Evolutionary conservation across 257 asterid genomes (phyloP).

Genomic region (Datura wrightii): DNA sequence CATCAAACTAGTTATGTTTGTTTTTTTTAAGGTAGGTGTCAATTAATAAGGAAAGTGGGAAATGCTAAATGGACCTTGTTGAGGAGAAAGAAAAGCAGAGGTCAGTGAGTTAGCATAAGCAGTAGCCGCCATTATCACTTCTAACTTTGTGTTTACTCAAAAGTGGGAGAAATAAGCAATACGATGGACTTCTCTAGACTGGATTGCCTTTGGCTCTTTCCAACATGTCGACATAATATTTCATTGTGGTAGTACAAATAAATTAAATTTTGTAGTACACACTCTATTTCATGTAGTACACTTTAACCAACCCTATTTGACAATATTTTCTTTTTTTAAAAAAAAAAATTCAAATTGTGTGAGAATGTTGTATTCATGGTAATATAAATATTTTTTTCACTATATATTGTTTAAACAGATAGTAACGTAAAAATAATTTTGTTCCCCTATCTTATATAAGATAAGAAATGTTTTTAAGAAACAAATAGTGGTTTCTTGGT

Average conservation of each 20-base stretch:
- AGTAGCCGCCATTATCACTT: slow-evolving; percentile 48
- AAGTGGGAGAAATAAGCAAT: not conserved
- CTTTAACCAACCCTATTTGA: not conserved
- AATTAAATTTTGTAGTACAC: not conserved
- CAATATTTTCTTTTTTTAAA: not conserved
- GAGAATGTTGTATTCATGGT: not conserved
- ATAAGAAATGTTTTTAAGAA: too few relatives aligned
- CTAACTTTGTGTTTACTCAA: not conserved
- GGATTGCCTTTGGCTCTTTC: not conserved
- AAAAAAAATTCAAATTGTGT: not conserved
- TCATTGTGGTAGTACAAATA: not conserved
- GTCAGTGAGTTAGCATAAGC: slow-evolving; percentile 43
- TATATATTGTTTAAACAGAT: too few relatives aligned
- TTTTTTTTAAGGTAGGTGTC: not conserved
- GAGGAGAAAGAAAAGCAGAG: slow-evolving; percentile 46
- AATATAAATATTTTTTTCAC: not conserved
- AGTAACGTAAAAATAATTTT: too few relatives aligned
- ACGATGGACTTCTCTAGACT: not conserved
- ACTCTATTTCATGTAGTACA: slow-evolving; percentile 11
- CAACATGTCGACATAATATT: not conserved
- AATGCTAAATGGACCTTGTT: slow-evolving; percentile 40
- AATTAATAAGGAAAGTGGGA: not conserved
- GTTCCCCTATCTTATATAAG: too few relatives aligned
- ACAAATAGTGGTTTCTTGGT: not conserved
- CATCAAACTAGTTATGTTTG: not conserved